A percentile compares a stretch with the other conserved stretches of the same genome.
These are phyloP conservation scores for Carex cristatella DNA, from an alignment of 176 grass and related monocot genomes.

Conservation along the genomic window DNA sequence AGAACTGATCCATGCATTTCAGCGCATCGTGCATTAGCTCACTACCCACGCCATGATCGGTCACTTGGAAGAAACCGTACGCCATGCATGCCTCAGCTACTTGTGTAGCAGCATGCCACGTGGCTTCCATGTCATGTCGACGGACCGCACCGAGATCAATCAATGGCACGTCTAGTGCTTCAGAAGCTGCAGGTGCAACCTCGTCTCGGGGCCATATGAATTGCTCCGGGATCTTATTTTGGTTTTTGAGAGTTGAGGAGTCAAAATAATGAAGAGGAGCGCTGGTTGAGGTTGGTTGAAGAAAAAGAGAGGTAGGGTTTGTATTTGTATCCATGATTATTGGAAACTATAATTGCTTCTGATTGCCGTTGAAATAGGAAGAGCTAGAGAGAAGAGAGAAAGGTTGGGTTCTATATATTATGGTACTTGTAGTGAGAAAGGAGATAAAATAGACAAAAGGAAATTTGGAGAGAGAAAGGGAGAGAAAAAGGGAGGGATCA, in stretches of 20 bases:
- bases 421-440: constrained; percentile 61
- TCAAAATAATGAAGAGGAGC: constrained; percentile 30
- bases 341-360: too few relatives aligned
- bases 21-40: constrained; percentile 34
- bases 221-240: constrained; percentile 50
- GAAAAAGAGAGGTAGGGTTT: constrained; percentile 19
- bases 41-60: constrained; percentile 48
- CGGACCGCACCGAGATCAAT: constrained; percentile 59
- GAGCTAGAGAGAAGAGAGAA: background rate
- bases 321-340: constrained; percentile 30
- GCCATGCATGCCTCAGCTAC: constrained; percentile 42
- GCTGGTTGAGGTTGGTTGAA: background rate
- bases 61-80: constrained; percentile 91
- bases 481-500: too few relatives aligned
- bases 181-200: background rate
- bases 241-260: background rate
- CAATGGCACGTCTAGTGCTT: constrained; percentile 44
- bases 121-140: constrained; percentile 30
- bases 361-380: background rate
- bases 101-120: constrained; percentile 30
- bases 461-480: constrained; percentile 1
- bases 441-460: background rate
- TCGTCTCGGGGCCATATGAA: constrained; percentile 70
- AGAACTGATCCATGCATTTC: constrained; percentile 46
- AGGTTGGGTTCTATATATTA: constrained; percentile 11